These are phyloP conservation scores for Nymphaea colorata DNA, from an alignment of 164 flowering plant genomes.

Conservation along the genomic window DNA sequence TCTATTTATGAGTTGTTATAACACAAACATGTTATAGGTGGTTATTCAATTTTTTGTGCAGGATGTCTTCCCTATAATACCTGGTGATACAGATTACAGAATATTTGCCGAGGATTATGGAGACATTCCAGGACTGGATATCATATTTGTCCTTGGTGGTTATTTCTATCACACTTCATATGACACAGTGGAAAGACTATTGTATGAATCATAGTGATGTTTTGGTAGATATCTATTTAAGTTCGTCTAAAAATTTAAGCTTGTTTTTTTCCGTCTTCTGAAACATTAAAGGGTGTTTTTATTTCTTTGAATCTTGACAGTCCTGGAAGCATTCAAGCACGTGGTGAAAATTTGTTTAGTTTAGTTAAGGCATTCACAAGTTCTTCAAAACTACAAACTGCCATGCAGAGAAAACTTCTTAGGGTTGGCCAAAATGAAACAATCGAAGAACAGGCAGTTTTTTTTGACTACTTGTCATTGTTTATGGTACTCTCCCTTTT, in stretches of 20 bases:
- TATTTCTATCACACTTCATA: slow-evolving; percentile 88
- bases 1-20: too few species aligned
- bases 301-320: slow-evolving; percentile 16
- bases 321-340: slow-evolving; percentile 98
- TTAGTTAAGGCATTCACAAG: slow-evolving; percentile 59
- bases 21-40: too few species aligned
- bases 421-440: slow-evolving; percentile 12
- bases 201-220: slow-evolving; percentile 73
- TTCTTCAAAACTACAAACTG: slow-evolving; percentile 47
- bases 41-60: slow-evolving; percentile 22
- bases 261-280: too few species aligned
- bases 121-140: slow-evolving; percentile 91
- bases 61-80: slow-evolving; percentile 88
- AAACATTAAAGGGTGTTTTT: too few species aligned
- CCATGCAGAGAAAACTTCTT: slow-evolving; percentile 28
- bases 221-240: slow-evolving; percentile 34
- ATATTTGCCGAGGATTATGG: slow-evolving; percentile 82
- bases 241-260: not conserved
- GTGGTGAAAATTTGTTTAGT: slow-evolving; percentile 85
- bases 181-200: slow-evolving; percentile 87
- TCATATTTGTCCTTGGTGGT: slow-evolving; percentile 90
- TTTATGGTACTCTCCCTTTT: slow-evolving; percentile 48
- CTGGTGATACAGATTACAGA: slow-evolving; percentile 98
- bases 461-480: slow-evolving; percentile 74
- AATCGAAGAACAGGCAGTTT: slow-evolving; percentile 51